These are phyloP conservation scores for Athelia sp. DNA, from an alignment of 1,284 basidiomycete species.

Conservation along the genomic window DNA sequence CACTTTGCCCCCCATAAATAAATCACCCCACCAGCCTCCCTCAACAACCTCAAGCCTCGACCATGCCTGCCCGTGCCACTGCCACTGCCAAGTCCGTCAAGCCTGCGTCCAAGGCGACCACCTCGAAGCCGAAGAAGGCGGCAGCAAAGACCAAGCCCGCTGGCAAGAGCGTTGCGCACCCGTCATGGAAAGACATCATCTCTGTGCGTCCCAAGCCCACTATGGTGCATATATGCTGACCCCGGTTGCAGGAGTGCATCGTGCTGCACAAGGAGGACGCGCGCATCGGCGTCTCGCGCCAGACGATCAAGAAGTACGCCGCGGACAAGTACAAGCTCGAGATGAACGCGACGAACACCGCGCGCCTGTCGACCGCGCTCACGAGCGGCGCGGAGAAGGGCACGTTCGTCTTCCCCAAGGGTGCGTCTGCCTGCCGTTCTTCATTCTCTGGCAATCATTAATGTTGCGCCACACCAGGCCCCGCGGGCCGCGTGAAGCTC, in stretches of 20 bases:
- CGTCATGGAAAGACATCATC: slow-evolving; percentile 62
- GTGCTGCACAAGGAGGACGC: slow-evolving; percentile 57
- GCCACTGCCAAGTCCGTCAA: slow-evolving; percentile 11
- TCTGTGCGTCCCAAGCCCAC: slow-evolving; percentile 30
- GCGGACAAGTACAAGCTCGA: slow-evolving; percentile 77
- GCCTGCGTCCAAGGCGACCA: slow-evolving; percentile 18
- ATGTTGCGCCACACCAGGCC: slow-evolving; percentile 35
- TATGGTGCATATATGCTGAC: slow-evolving; percentile 9
- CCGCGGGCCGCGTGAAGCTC: slow-evolving; percentile 82
- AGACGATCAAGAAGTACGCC: slow-evolving; percentile 81
- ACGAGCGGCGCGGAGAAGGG: slow-evolving; percentile 75
- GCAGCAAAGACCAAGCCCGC: slow-evolving; percentile 28
- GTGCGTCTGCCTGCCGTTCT: slow-evolving; percentile 33
- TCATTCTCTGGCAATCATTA: slow-evolving; percentile 4
- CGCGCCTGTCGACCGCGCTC: slow-evolving; percentile 81
- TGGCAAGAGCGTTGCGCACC: slow-evolving; percentile 32
- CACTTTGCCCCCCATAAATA: no score
- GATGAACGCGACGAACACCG: slow-evolving; percentile 73
- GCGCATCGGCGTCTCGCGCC: slow-evolving; percentile 70
- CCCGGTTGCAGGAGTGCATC: slow-evolving; percentile 60
- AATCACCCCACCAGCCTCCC: no score
- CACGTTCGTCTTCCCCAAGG: slow-evolving; percentile 84
- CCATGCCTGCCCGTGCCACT: background rate
- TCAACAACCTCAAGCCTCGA: no score
- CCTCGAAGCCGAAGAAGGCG: slow-evolving; percentile 27